Base-by-base conservation (phyloP, 2,329 filamentous ascomycete genomes). In the Diaporthe citri region DNA sequence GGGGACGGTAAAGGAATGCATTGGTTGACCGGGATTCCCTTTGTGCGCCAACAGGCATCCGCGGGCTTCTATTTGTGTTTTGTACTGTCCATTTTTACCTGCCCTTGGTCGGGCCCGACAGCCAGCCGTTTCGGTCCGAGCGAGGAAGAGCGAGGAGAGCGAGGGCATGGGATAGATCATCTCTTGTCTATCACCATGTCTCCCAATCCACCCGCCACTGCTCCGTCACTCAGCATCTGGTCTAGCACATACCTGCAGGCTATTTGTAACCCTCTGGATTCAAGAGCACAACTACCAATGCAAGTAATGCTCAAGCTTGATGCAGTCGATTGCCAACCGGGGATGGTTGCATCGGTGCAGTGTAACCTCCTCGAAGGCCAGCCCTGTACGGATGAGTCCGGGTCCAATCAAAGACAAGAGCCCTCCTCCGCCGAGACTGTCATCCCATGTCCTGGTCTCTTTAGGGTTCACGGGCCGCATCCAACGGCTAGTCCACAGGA, bases 351-450 rank as follows among this genome's bases (percentile, higher is more conserved):
- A 52, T 55, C 7, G 34, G n/a, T 67, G 64, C 48, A 34, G 34
- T 69, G 34, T 31, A 52, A 41, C 64, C 31, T 12, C 48, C 48
- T 34, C 4, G 64, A 20, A 25, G 12, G n/a, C 46, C 64, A 69
- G 64, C 64, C 64, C 48, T 69, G 64, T 55, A 22, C 64, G 64
- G 31, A 39, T 10, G 41, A 41, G n/a, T 39, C 46, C 31, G 34
- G 28, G 5, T 6, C 64, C 64, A 69, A 55, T 69, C 48, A 69
- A 13, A 28, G 2, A n/a, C 31, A n/a, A 25, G 46, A 20, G 22
- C 64, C 34, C 64, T 22, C 9, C 46, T 20, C 60, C 28, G 2
- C 28, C 25, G 28, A 39, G 46, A 36, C 46, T 55, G 48, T 13
- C 64, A 55, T 55, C 64, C 64, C 22, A 39, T 51, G 46, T 36